Evolutionary conservation across 75 land plant species (phyloP), one percentile per base, ranked within the genome.

Genomic region (Selaginella tamariscina): DNA sequence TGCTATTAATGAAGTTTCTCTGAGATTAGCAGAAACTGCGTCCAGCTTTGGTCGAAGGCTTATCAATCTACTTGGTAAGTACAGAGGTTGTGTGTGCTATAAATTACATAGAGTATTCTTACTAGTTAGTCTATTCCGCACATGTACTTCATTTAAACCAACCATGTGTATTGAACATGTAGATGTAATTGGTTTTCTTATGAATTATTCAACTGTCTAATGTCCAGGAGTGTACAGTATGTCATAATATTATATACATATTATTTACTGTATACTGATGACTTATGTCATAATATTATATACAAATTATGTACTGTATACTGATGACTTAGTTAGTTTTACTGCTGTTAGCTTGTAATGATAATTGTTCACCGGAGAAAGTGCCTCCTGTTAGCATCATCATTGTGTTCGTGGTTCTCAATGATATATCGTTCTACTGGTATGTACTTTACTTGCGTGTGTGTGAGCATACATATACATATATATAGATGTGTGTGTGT

Each of bases 11-110:
- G 73, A 64, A 55, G 73, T 65, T 15, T 71, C 73, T 18, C 23
- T 33, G 73, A 65, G 73, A 31, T 71, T 71, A 62, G 73, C 73
- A 32, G 66, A 71, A 13, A 62, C 67, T 27, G 73, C 73, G 49
- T 71, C 73, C 29, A 62, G 64, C 64, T 33, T 71, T 26, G 55
- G 73, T 31, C 73, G 73, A 30, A 44, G 67, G 2, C 68, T 71
- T 64, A 66, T 66, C 26, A 71, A 44, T 64, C 32, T 71, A 71
- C 66, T 71, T 22, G 73, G 72, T 70, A 8, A 29, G 66, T 70
- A n/a, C n/a, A n/a, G n/a, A n/a, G n/a, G n/a, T n/a, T n/a, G n/a
- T n/a, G n/a, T n/a, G n/a, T n/a, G n/a, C n/a, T n/a, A n/a, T n/a
- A n/a, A n/a, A n/a, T n/a, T n/a, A n/a, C n/a, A n/a, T n/a, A n/a